phyloP scores from a whole-genome alignment of 805 yeast species.

The Saturnispora sekii region DNA sequence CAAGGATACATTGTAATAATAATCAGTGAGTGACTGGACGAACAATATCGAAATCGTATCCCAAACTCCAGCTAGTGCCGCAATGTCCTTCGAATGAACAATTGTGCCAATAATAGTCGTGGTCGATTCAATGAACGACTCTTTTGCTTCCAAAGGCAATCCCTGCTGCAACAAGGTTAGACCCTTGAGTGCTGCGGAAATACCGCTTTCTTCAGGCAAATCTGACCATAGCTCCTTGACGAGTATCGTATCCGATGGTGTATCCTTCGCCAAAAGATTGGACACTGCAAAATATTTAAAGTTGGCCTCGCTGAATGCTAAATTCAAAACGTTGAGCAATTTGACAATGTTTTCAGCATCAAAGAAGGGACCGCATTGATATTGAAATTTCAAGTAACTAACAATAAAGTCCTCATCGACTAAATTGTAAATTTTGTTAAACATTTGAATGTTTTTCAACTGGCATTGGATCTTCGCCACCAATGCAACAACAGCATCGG shows the following conservation, averaged over 20 bases:
- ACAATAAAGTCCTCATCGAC: slow-evolving; percentile 7
- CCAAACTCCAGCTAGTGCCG: slow-evolving; percentile 3
- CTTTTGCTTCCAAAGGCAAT: slow-evolving; percentile 20
- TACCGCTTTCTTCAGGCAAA: slow-evolving; percentile 14
- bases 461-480: slow-evolving; percentile 15
- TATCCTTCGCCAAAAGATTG: slow-evolving; percentile 13
- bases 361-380: slow-evolving; percentile 20
- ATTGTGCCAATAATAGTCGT: slow-evolving; percentile 20
- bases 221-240: slow-evolving; percentile 14
- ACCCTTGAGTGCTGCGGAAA: slow-evolving; percentile 21
- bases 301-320: slow-evolving; percentile 13
- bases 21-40: slow-evolving; percentile 27
- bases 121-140: slow-evolving; percentile 23
- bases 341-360: slow-evolving; percentile 18
- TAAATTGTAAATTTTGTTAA: not conserved
- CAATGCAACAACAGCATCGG: slow-evolving; percentile 18
- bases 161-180: slow-evolving; percentile 18
- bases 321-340: slow-evolving; percentile 13
- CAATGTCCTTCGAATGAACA: slow-evolving; percentile 13
- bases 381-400: slow-evolving; percentile 11
- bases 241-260: not conserved
- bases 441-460: slow-evolving; percentile 11
- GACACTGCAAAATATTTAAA: slow-evolving; percentile 19
- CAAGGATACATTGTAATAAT: slow-evolving; percentile 29
- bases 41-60: slow-evolving; percentile 16